phyloP scores from a whole-genome alignment of 805 yeast species.

The Cyberlindnera saturnus region DNA sequence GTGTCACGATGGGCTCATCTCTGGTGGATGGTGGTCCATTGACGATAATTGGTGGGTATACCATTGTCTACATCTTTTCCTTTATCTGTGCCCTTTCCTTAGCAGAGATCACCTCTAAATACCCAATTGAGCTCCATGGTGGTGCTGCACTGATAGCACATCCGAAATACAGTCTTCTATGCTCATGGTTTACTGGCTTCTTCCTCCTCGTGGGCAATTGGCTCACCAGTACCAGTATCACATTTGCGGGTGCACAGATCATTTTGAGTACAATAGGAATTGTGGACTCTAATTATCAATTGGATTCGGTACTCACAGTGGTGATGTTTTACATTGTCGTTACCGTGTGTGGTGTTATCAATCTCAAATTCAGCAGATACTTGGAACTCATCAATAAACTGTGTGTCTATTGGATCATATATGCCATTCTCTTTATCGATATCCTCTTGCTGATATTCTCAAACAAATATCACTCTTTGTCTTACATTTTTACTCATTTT shows the following conservation, averaged over 20 bases:
- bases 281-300: constrained; percentile 50
- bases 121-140: constrained; percentile 73
- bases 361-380: constrained; percentile 51
- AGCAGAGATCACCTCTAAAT: constrained; percentile 73
- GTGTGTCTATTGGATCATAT: constrained; percentile 72
- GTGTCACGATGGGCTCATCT: constrained; percentile 67
- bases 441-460: constrained; percentile 51
- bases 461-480: constrained; percentile 51
- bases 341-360: constrained; percentile 53
- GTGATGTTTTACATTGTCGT: constrained; percentile 52
- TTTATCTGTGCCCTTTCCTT: constrained; percentile 62
- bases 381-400: constrained; percentile 59
- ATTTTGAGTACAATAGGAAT: constrained; percentile 62
- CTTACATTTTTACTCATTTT: constrained; percentile 56
- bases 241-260: constrained; percentile 74
- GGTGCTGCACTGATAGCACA: constrained; percentile 67
- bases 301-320: constrained; percentile 50
- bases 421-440: constrained; percentile 64
- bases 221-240: constrained; percentile 68
- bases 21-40: constrained; percentile 72
- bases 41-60: constrained; percentile 72
- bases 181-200: constrained; percentile 81
- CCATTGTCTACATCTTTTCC: constrained; percentile 57
- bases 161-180: constrained; percentile 45
- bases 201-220: constrained; percentile 66